These are phyloP conservation scores for Populus hybrid DNA, from an alignment of 441 rosid genomes.

Conservation along the genomic window DNA sequence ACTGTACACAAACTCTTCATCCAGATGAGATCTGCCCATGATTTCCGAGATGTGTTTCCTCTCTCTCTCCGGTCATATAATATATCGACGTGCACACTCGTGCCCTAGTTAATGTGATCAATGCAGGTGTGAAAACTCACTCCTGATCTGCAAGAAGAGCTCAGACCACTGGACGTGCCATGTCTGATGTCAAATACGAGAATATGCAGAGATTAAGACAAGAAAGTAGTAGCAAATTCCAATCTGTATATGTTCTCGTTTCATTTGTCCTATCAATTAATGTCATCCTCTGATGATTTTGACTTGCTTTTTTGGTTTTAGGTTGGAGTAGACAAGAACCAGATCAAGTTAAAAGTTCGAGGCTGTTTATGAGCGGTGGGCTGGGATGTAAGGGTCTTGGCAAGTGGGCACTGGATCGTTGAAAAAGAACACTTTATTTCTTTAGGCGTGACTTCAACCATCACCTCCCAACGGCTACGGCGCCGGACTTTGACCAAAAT, in stretches of 20 bases:
- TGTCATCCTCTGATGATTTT: neutral
- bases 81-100: neutral
- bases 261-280: neutral
- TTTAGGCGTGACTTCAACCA: neutral
- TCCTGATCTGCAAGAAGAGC: neutral
- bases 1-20: neutral
- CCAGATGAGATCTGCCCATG: conserved; percentile 14
- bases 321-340: too few species aligned
- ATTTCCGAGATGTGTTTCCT: conserved; percentile 15
- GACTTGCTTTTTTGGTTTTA: neutral
- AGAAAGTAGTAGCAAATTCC: neutral
- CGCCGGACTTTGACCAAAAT: neutral
- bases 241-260: too few species aligned
- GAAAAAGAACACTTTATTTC: too few species aligned
- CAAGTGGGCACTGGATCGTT: too few species aligned
- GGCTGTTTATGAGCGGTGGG: too few species aligned
- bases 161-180: neutral
- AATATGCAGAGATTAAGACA: neutral
- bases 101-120: neutral
- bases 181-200: neutral
- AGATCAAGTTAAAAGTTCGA: too few species aligned
- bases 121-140: neutral
- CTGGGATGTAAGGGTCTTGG: too few species aligned
- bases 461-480: neutral
- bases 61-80: neutral